Evolutionary conservation across 2,329 filamentous ascomycete species (phyloP).

Genomic region (Aquanectria penicillioides): DNA sequence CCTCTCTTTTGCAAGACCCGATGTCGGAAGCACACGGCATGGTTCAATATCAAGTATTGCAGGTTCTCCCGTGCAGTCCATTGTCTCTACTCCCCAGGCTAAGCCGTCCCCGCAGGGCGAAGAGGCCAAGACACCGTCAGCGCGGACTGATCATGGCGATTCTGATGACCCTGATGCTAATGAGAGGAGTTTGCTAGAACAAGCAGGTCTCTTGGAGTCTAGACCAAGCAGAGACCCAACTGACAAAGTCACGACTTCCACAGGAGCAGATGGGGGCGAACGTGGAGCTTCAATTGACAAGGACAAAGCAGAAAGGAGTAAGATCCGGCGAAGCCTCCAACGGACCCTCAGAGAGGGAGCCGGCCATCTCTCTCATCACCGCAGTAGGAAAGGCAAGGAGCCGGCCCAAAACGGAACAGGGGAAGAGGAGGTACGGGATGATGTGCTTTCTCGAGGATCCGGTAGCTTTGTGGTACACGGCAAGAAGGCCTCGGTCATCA

Average conservation of each 20-base stretch:
- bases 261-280: conserved; percentile 44
- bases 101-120: conserved; percentile 35
- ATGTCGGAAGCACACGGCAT: conserved; percentile 39
- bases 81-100: conserved; percentile 34
- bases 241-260: conserved; percentile 50
- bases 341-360: conserved; percentile 87
- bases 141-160: conserved; percentile 29
- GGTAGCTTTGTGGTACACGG: conserved; percentile 96
- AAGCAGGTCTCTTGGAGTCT: conserved; percentile 70
- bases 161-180: conserved; percentile 68
- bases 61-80: conserved; percentile 40
- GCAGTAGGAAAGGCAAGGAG: conserved; percentile 81
- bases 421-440: conserved; percentile 61
- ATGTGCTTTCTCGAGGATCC: conserved; percentile 79
- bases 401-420: conserved; percentile 34
- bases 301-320: conserved; percentile 68
- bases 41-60: conserved; percentile 47
- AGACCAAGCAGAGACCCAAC: conserved; percentile 42
- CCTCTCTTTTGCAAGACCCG: conserved; percentile 35
- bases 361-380: conserved; percentile 72
- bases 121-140: conserved; percentile 26
- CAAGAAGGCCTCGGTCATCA: conserved; percentile 97
- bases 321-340: conserved; percentile 86
- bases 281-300: conserved; percentile 51
- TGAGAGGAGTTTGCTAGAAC: conserved; percentile 74